Evolutionary conservation across 768 basidiomycete species (phyloP).

Genomic region (Lactifluus piperatus): DNA sequence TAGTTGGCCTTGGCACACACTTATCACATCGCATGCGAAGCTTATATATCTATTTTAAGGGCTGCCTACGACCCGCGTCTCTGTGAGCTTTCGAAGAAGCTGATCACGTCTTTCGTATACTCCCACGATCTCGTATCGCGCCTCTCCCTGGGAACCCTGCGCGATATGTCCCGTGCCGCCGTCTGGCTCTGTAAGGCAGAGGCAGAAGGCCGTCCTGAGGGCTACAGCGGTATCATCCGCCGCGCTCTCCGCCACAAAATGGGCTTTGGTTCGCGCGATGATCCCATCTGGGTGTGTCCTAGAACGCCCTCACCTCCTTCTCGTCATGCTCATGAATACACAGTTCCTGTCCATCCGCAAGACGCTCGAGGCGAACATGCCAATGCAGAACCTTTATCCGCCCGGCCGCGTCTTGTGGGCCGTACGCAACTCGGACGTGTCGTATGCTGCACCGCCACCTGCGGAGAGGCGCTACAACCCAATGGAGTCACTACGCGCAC

Average conservation of each 20-base stretch:
- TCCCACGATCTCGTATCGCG: slow-evolving; percentile 77
- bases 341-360: slow-evolving; percentile 76
- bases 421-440: slow-evolving; percentile 61
- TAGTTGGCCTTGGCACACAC: slow-evolving; percentile 24
- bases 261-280: slow-evolving; percentile 47
- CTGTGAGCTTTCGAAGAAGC: slow-evolving; percentile 46
- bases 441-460: slow-evolving; percentile 37
- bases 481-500: slow-evolving; percentile 16
- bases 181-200: slow-evolving; percentile 76
- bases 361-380: slow-evolving; percentile 81
- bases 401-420: slow-evolving; percentile 77
- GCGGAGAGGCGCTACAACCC: slow-evolving; percentile 21
- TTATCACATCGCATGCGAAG: not conserved
- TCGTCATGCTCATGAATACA: not conserved
- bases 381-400: slow-evolving; percentile 60
- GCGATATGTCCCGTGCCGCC: slow-evolving; percentile 66
- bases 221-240: slow-evolving; percentile 34
- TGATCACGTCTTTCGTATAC: slow-evolving; percentile 73
- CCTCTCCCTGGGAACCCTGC: slow-evolving; percentile 67
- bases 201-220: slow-evolving; percentile 31
- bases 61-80: slow-evolving; percentile 55
- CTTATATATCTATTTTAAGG: slow-evolving; percentile 27
- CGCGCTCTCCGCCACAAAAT: slow-evolving; percentile 54
- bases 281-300: slow-evolving; percentile 26
- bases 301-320: not conserved